Conservation (phyloP, 192 early-diverging fungal species). For the Dissophora ornata region DNA sequence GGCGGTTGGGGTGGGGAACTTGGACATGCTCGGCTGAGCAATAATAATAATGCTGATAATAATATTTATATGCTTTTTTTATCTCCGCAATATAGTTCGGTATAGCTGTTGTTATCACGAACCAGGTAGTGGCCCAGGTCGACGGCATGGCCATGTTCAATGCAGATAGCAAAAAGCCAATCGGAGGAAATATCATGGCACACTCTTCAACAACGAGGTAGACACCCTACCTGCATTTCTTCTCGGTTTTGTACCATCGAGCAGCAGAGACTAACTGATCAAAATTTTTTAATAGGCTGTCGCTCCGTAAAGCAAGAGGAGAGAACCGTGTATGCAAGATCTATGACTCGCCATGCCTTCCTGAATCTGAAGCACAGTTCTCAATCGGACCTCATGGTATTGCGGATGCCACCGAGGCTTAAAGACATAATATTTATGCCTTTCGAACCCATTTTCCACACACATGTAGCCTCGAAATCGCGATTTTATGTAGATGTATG, state of each 20-base stretch:
- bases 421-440: not conserved
- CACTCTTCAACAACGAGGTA: slow-evolving; percentile 97
- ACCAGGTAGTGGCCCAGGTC: slow-evolving; percentile 96
- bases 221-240: not conserved
- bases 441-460: no score
- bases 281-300: slow-evolving; percentile 66
- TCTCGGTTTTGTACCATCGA: not conserved
- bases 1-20: no score
- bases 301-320: slow-evolving; percentile 89
- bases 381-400: slow-evolving; percentile 91
- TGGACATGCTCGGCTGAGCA: no score
- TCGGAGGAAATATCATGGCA: slow-evolving; percentile 98
- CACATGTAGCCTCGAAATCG: no score
- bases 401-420: slow-evolving; percentile 81
- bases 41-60: no score
- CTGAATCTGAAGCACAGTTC: slow-evolving; percentile 94
- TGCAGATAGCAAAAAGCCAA: slow-evolving; percentile 93
- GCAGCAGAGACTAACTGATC: not conserved
- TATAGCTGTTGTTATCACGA: slow-evolving; percentile 96
- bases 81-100: slow-evolving; percentile 73
- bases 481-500: no score
- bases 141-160: slow-evolving; percentile 94
- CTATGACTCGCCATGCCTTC: slow-evolving; percentile 95
- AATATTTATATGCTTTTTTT: slow-evolving; percentile 2
- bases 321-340: slow-evolving; percentile 96